Base-by-base conservation (phyloP, 495 filamentous ascomycete genomes). In the Chlorociboria aeruginascens region DNA sequence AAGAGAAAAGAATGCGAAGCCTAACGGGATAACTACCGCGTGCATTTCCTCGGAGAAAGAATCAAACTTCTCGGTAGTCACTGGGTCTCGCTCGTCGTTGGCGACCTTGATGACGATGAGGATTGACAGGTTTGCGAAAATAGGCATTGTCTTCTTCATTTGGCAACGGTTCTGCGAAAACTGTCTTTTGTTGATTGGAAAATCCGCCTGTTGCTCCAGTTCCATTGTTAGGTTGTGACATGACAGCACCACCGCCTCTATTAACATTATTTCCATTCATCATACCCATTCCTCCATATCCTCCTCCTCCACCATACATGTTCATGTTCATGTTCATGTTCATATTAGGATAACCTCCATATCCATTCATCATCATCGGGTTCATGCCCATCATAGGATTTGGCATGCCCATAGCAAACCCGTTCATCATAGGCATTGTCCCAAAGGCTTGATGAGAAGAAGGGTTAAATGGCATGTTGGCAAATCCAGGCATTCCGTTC, bases 121-220 rank as follows among this genome's bases (percentile, higher is more conserved):
- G 92, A 60, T 98, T 98, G 44, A 97, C 85, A 1, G 92, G 92
- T 60, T 94, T 89, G 16, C 92, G 81, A 64, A 97, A 92, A 64
- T 98, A 98, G 14, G 92, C 84, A 42, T 86, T 85, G 50, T 94
- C 89, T 52, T 94, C 87, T 48, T 86, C 85, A 44, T 79, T 75
- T n/a, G 71, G 68, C 49, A 71, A 69, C 6, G 78, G 77, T 14
- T 73, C 74, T 32, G 69, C 69, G 53, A 82, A 84, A 25, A 73
- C 64, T 8, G 76, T 81, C 44, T 81, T 74, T 66, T 92, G 83
- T 63, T 92, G 79, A 57, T 85, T 83, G 17, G 78, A 72, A 55
- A 86, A 86, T 41, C 65, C 63, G 29, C 67, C 66, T 38, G 47
- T 32, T 20, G 37, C 36, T 32, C 52, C 52, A 32, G 6, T 31